phyloP scores from a whole-genome alignment of 495 filamentous ascomycete genomes.

The Thermothielavioides terrestris region DNA sequence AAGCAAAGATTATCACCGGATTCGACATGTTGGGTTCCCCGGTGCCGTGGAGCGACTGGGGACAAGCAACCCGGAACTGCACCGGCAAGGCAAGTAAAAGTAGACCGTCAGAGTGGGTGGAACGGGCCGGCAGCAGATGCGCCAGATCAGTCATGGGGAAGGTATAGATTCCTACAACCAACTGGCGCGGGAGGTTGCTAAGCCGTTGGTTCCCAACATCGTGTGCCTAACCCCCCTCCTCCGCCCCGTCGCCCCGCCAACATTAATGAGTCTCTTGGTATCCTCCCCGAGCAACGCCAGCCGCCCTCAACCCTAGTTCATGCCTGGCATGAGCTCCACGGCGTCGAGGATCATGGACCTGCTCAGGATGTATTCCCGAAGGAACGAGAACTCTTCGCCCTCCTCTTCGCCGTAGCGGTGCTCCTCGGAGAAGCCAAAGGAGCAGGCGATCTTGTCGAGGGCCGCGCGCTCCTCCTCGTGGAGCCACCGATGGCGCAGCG shows the following conservation, averaged over 20 bases:
- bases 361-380: conserved; percentile 69
- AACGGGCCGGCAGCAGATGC: background rate
- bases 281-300: background rate
- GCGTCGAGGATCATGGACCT: conserved; percentile 86
- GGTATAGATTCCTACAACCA: conserved; percentile 15
- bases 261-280: no score
- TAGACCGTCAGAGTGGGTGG: background rate
- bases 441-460: conserved; percentile 71
- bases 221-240: conserved; percentile 2
- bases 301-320: conserved; percentile 47
- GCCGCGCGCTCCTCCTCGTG: conserved; percentile 89
- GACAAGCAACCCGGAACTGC: background rate
- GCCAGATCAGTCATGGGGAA: no score
- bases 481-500: conserved; percentile 77
- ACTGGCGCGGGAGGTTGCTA: conserved; percentile 9
- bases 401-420: conserved; percentile 80
- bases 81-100: background rate
- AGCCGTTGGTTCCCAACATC: conserved; percentile 11
- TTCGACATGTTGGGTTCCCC: background rate
- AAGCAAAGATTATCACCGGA: background rate
- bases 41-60: background rate
- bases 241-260: no score
- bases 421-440: conserved; percentile 83
- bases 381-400: conserved; percentile 75
- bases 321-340: conserved; percentile 80